Evolutionary conservation across 805 yeast species (phyloP).

Genomic region (Candida quercuum): DNA sequence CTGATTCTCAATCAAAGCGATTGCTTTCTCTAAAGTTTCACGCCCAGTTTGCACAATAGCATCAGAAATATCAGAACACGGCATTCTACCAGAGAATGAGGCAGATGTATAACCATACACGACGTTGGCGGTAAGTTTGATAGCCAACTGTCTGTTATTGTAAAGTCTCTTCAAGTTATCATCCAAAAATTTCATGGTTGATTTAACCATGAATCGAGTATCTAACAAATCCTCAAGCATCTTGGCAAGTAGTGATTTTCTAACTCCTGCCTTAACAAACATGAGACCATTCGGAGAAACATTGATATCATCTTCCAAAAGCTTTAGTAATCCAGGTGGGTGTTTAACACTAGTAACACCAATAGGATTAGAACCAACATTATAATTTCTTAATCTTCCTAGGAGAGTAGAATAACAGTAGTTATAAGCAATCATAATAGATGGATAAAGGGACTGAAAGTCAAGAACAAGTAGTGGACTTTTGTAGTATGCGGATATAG

Average conservation of each 20-base stretch:
- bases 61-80: slow-evolving; percentile 92
- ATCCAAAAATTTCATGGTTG: slow-evolving; percentile 58
- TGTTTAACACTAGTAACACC: slow-evolving; percentile 46
- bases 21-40: slow-evolving; percentile 72
- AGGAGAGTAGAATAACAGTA: slow-evolving; percentile 74
- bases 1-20: slow-evolving; percentile 56
- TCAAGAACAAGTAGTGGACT: slow-evolving; percentile 89
- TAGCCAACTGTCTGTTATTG: slow-evolving; percentile 76
- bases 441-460: slow-evolving; percentile 92
- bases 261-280: slow-evolving; percentile 58
- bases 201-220: slow-evolving; percentile 72
- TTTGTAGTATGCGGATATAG: slow-evolving; percentile 75
- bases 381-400: slow-evolving; percentile 54
- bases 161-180: slow-evolving; percentile 48
- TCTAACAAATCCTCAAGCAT: slow-evolving; percentile 83
- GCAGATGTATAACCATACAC: slow-evolving; percentile 97
- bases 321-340: slow-evolving; percentile 50
- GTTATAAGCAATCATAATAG: slow-evolving; percentile 86
- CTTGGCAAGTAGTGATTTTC: slow-evolving; percentile 72
- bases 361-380: slow-evolving; percentile 38
- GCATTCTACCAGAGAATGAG: slow-evolving; percentile 94
- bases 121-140: slow-evolving; percentile 89
- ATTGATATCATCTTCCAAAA: slow-evolving; percentile 48
- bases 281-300: slow-evolving; percentile 86
- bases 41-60: slow-evolving; percentile 89